Evolutionary conservation across 2,329 filamentous ascomycete genomes (phyloP).

Genomic region (Claviceps humidiphila): DNA sequence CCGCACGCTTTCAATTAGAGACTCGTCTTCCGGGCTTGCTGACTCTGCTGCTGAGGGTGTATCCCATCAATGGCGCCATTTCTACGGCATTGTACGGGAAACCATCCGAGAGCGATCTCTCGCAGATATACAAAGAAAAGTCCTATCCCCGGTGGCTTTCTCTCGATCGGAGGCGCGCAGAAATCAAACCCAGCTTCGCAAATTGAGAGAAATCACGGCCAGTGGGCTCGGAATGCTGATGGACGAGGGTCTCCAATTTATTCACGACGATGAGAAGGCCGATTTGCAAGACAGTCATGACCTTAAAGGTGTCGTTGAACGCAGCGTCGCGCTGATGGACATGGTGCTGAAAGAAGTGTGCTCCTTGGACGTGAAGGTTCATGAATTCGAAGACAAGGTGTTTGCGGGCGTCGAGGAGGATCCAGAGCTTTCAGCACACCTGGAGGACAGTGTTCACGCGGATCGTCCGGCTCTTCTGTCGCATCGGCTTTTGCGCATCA

Average conservation of each 20-base stretch:
- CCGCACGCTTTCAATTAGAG: slow-evolving; percentile 18
- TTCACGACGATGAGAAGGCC: slow-evolving; percentile 44
- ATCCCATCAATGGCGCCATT: slow-evolving; percentile 47
- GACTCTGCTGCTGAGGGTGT: slow-evolving; percentile 25
- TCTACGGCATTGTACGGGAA: slow-evolving; percentile 69
- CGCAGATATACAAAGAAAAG: slow-evolving; percentile 53
- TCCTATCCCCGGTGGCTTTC: slow-evolving; percentile 67
- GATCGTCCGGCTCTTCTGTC: slow-evolving; percentile 48
- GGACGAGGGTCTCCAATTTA: slow-evolving; percentile 67
- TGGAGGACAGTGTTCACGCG: slow-evolving; percentile 30
- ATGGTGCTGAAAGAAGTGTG: slow-evolving; percentile 64
- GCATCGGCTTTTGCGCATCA: slow-evolving; percentile 52
- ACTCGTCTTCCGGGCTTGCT: slow-evolving; percentile 19
- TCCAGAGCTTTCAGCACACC: slow-evolving; percentile 40
- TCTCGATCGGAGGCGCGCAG: slow-evolving; percentile 60
- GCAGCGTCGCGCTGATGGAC: slow-evolving; percentile 75
- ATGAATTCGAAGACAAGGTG: slow-evolving; percentile 52
- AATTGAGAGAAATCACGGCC: slow-evolving; percentile 66
- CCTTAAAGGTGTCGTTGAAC: slow-evolving; percentile 61
- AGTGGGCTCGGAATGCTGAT: slow-evolving; percentile 79
- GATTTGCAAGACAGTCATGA: slow-evolving; percentile 35
- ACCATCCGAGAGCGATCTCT: slow-evolving; percentile 63
- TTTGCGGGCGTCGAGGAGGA: slow-evolving; percentile 51
- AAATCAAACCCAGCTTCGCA: slow-evolving; percentile 60
- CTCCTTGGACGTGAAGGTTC: slow-evolving; percentile 45